Evolutionary conservation across 139 green algal genomes (phyloP).

Genomic region (Tetradesmus lagerheimii): DNA sequence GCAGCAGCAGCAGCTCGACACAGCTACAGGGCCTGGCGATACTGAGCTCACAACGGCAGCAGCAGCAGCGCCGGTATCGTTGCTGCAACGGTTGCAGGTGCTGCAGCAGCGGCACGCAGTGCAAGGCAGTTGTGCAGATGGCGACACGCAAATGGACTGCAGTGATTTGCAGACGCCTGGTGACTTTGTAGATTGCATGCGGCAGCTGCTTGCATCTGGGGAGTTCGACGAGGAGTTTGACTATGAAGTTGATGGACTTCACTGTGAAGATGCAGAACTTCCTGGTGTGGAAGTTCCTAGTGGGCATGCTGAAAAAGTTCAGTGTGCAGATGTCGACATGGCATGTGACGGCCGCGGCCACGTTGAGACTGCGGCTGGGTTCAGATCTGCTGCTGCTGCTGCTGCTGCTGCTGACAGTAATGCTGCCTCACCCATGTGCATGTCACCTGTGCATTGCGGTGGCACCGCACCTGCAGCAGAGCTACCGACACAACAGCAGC

Average conservation of each 20-base stretch:
- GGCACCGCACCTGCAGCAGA: background rate
- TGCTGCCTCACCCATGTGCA: background rate
- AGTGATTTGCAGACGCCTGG: background rate
- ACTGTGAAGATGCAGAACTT: background rate
- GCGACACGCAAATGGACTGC: background rate
- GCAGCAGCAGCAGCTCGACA: too few relatives aligned
- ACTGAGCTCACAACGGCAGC: too few relatives aligned
- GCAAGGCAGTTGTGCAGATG: background rate
- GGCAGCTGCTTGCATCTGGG: background rate
- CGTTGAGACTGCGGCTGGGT: background rate
- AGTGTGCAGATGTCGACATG: background rate
- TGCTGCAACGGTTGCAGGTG: background rate
- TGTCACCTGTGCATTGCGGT: background rate
- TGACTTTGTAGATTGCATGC: constrained; percentile 13
- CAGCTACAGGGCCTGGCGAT: background rate
- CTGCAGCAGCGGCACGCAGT: constrained; percentile 14
- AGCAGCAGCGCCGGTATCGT: background rate
- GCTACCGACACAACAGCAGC: background rate
- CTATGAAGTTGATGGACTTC: background rate
- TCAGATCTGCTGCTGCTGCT: background rate
- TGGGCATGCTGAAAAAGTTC: background rate
- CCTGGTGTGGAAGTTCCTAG: background rate
- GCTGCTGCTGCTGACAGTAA: background rate
- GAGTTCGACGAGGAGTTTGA: background rate
- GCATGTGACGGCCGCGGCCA: background rate